Evolutionary conservation across 441 rosid species (phyloP).

Genomic region (Macaranga tanarius): DNA sequence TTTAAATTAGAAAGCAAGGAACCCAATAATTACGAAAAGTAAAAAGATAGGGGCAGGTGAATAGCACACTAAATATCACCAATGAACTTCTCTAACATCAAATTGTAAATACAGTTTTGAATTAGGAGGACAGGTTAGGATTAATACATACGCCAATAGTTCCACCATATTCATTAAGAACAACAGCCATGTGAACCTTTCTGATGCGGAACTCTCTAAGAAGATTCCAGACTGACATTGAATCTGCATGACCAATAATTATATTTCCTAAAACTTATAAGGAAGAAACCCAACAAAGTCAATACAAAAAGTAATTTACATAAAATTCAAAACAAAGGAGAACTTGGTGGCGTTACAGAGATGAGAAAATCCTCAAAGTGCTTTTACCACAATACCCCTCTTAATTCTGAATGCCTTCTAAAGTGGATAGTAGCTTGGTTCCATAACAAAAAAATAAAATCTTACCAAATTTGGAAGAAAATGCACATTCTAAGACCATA

Average conservation of each 20-base stretch:
- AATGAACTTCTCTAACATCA: conserved; percentile 1
- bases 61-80: neutral
- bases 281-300: conserved; percentile 7
- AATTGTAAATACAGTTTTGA: neutral
- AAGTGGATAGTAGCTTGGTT: neutral
- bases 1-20: neutral
- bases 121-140: neutral
- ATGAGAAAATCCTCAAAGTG: neutral
- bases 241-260: conserved; percentile 58
- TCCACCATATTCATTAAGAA: conserved; percentile 98
- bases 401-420: neutral
- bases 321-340: neutral
- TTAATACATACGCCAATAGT: conserved; percentile 85
- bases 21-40: neutral
- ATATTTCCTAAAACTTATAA: conserved; percentile 12
- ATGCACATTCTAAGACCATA: neutral
- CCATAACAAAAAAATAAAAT: neutral
- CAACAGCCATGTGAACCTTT: conserved; percentile 99
- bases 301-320: neutral
- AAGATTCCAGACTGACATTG: conserved; percentile 99
- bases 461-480: neutral
- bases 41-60: neutral
- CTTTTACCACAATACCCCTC: neutral
- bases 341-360: neutral
- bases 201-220: conserved; percentile 98